Evolutionary conservation across 2,329 filamentous ascomycete genomes (phyloP), one percentile per base, ranked within the genome.

Genomic region (Parastagonospora nodorum): DNA sequence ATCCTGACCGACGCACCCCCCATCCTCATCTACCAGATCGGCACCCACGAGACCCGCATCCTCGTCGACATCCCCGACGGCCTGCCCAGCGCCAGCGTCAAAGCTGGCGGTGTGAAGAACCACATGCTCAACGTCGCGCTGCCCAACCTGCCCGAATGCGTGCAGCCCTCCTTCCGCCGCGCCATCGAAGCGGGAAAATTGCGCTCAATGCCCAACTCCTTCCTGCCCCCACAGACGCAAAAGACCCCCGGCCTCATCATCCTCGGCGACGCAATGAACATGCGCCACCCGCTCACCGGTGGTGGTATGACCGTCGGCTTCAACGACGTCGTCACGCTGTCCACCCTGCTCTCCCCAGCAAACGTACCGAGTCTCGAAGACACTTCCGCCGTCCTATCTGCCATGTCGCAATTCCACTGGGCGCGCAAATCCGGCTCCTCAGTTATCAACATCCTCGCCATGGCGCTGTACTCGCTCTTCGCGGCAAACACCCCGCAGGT

Each of bases 301-400:
- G 94, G 94, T 60, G 94, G 94, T 64, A 99, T 99, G 94, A 97
- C 93, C 0, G 94, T 97, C 1, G 94, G 91, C 1, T 89, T 99
- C 74, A 96, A 93, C 76, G 94, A 99, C 69, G 92, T 90, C 1
- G 82, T 94, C 9, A 75, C 95, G 1, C 82, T 99, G 24, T 80
- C 88, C 1, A 82, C 88, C 8, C 79, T 97, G 16, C 83, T 99
- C 1, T 80, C 84, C 32, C 92, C 91, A 0, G 77, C 82, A 33
- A 75, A 77, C 7, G 82, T 97, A 0, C 87, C 89, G 4, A 78
- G 82, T 57, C 82, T 99, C 2, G 82, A 82, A 51, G 83, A 96
- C 74, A 82, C 84, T 2, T 72, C 74, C 2, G 81, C 83, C 33
- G 85, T 99, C 5, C 76, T 87, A 46, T 75, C 77, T 44, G 88